Evolutionary conservation across 495 filamentous ascomycete species (phyloP), one percentile per base, ranked within the genome.

Genomic region (Haplographium delicatum): DNA sequence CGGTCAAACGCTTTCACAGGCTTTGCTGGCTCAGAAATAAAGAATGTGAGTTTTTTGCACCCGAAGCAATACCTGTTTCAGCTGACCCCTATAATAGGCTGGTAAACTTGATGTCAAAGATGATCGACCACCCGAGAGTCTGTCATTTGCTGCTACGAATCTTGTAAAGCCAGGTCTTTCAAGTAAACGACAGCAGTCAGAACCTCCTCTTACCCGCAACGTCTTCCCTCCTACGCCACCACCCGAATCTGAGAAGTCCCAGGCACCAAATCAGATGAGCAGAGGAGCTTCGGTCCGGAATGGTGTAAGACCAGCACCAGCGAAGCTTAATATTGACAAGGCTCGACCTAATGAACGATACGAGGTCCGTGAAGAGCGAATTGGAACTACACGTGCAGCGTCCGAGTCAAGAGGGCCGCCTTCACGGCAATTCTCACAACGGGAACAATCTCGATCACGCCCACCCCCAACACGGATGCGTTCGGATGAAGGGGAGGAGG

Each of bases 171-270:
- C 87, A 20, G 86, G 84, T 23, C 72, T 96, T 35, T 75, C 72
- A 53, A 89, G 85, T 62, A 79, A 80, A 59, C 77, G 89, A 50
- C 89, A 95, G 62, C 88, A 93, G 58, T 87, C 84, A 19, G 90
- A 90, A 56, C 89, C 91, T 15, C 89, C 91, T 5, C 70, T 91
- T 20, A 80, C 80, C 53, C 85, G 91, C 52, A 91, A 89, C 65
- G 77, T 91, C 40, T 96, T 98, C 73, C 93, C 93, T 4, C 93
- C 93, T 27, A 98, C 93, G 13, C 93, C 93, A 40, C 93, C 93
- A 5, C 94, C 93, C 31, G 94, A 97, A 68, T 89, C 89, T 55
- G 78, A 74, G 55, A 72, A 72, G 5, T 54, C 62, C n/a, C 31
- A 39, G 22, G 54, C 56, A 34, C 41, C 60, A 8, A 53, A 61